These are phyloP conservation scores for Cardamine occulta DNA, from an alignment of 345 rosid genomes.

Conservation along the genomic window DNA sequence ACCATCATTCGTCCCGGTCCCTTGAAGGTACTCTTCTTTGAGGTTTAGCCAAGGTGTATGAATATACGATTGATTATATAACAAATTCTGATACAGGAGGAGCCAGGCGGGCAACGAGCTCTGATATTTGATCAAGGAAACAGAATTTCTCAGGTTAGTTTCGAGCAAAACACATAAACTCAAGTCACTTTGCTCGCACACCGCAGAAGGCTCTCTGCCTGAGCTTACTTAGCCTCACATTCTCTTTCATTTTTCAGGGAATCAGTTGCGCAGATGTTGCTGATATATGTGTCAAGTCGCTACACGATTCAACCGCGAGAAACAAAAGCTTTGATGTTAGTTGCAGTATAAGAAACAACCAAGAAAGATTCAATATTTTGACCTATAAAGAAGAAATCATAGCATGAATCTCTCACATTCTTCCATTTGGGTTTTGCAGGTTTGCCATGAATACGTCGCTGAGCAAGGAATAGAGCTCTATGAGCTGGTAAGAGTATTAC, in stretches of 20 bases:
- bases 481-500: slow-evolving; percentile 67
- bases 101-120: slow-evolving; percentile 97
- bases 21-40: slow-evolving; percentile 57
- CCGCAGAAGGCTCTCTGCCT: not conserved
- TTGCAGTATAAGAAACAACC: not conserved
- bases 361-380: not conserved
- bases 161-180: not conserved
- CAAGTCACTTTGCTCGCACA: not conserved
- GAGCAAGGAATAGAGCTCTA: slow-evolving; percentile 91
- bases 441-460: slow-evolving; percentile 83
- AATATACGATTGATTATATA: not conserved
- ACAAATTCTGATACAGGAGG: slow-evolving; percentile 62
- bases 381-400: not conserved
- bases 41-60: slow-evolving; percentile 9
- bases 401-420: slow-evolving; percentile 18
- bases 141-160: slow-evolving; percentile 80
- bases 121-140: slow-evolving; percentile 96
- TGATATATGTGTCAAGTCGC: slow-evolving; percentile 88
- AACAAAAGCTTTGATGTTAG: slow-evolving; percentile 95
- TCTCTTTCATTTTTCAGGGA: slow-evolving; percentile 52
- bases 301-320: slow-evolving; percentile 91
- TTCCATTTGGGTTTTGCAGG: slow-evolving; percentile 53
- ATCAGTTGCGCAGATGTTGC: slow-evolving; percentile 95
- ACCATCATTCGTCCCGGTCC: slow-evolving; percentile 96
- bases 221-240: not conserved